Evolutionary conservation across 2,329 filamentous ascomycete genomes (phyloP).

Genomic region (Dichotomopilus funicola): DNA sequence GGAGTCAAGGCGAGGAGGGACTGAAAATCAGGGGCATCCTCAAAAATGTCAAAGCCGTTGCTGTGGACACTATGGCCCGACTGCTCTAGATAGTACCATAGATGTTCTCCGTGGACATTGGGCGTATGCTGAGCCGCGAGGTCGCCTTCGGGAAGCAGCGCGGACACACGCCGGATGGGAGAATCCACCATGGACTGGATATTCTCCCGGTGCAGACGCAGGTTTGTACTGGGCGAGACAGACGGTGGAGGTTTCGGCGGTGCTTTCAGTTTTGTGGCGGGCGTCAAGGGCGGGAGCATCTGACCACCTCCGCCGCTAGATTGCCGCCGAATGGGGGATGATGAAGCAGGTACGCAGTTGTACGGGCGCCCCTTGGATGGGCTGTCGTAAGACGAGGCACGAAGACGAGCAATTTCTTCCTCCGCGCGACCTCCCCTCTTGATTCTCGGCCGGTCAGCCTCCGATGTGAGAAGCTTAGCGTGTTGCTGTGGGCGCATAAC

Average conservation of each 20-base stretch:
- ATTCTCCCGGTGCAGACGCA: slow-evolving; percentile 78
- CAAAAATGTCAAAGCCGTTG: slow-evolving; percentile 58
- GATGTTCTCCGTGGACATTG: slow-evolving; percentile 58
- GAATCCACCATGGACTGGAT: slow-evolving; percentile 78
- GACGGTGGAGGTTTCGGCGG: slow-evolving; percentile 58
- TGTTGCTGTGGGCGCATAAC: slow-evolving; percentile 65
- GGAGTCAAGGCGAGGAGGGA: slow-evolving; percentile 33
- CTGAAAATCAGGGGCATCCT: slow-evolving; percentile 35
- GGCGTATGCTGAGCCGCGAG: slow-evolving; percentile 55
- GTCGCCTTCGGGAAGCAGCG: slow-evolving; percentile 42
- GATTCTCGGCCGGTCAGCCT: slow-evolving; percentile 70
- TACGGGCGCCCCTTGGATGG: slow-evolving; percentile 64
- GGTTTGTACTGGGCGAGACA: slow-evolving; percentile 86
- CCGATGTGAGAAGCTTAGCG: slow-evolving; percentile 63
- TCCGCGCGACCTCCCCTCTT: slow-evolving; percentile 81
- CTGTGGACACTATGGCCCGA: slow-evolving; percentile 39
- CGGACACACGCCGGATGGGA: slow-evolving; percentile 48
- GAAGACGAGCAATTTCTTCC: slow-evolving; percentile 88
- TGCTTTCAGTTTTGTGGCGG: slow-evolving; percentile 72
- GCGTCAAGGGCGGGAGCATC: slow-evolving; percentile 72
- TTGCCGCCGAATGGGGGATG: slow-evolving; percentile 58
- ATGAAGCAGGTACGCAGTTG: slow-evolving; percentile 50
- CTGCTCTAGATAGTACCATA: slow-evolving; percentile 41
- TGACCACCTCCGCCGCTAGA: slow-evolving; percentile 44
- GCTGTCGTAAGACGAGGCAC: slow-evolving; percentile 88